A percentile compares a stretch with the other conserved stretches of the same genome.
Evolutionary conservation across 169 alveolate species (phyloP).

Genomic region (Plasmodium blacklocki): DNA sequence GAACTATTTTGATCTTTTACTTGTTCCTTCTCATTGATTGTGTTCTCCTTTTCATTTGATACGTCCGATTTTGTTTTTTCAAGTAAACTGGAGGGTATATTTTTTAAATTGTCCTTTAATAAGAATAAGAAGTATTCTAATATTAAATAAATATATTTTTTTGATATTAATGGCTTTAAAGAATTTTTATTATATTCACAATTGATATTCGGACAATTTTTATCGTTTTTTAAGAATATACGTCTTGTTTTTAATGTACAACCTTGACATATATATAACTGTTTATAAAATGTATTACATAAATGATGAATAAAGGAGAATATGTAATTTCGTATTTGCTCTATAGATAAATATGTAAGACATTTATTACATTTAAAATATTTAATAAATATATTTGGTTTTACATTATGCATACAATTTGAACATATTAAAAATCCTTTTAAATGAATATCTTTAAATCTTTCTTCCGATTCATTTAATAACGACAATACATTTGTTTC

Average conservation of each 20-base stretch:
- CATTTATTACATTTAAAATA: slow-evolving; percentile 71
- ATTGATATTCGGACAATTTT: slow-evolving; percentile 78
- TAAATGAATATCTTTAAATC: slow-evolving; percentile 61
- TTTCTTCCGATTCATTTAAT: slow-evolving; percentile 59
- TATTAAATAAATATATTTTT: slow-evolving; percentile 34
- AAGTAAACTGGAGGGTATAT: slow-evolving; percentile 6
- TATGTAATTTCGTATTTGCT: slow-evolving; percentile 54
- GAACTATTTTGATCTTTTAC: background rate
- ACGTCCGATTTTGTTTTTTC: background rate
- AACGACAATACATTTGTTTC: slow-evolving; percentile 69
- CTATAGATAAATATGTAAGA: slow-evolving; percentile 18
- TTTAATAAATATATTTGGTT: slow-evolving; percentile 65
- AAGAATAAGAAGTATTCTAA: slow-evolving; percentile 47
- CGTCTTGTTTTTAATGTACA: slow-evolving; percentile 77
- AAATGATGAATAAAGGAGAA: slow-evolving; percentile 48
- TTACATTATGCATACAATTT: slow-evolving; percentile 43
- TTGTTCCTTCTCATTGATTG: background rate
- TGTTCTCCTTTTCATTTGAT: background rate
- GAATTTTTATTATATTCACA: slow-evolving; percentile 67
- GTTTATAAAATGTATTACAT: slow-evolving; percentile 60
- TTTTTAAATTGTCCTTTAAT: slow-evolving; percentile 28
- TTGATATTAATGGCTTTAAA: slow-evolving; percentile 49
- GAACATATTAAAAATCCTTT: slow-evolving; percentile 61
- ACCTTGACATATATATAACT: slow-evolving; percentile 38
- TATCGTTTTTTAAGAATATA: slow-evolving; percentile 57